Evolutionary conservation across 768 basidiomycete genomes (phyloP), one percentile per base, ranked within the genome.

Genomic region (Trichaptum fuscoviolaceum): DNA sequence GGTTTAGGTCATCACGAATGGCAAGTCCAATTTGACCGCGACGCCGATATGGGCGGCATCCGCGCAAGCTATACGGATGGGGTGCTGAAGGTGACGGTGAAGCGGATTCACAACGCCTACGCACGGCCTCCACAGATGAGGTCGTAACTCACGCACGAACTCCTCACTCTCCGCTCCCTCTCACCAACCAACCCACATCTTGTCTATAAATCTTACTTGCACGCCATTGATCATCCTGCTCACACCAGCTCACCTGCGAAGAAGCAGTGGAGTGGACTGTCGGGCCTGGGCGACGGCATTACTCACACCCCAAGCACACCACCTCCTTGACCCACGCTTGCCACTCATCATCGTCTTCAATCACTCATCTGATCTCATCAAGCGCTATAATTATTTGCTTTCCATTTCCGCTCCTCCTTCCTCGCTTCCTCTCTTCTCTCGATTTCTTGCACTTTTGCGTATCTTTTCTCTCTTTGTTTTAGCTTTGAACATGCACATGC

Each of bases 1-100:
- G n/a, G 8, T 65, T 64, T 60, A 73, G 72, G 72, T 67, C 72
- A 73, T 65, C 64, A 72, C 62, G 72, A 73, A 64, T 73, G 72
- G 72, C 68, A 72, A 52, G 70, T 73, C 18, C 71, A 68, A 34
- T 70, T 73, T 35, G 72, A 69, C 59, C 66, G 70, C 12, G 72
- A 73, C 52, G 70, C 70, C 24, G 72, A 72, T 64, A 73, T 73
- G 72, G 65, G 63, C 15, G 66, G 63, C 57, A 66, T 72, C 25
- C 69, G 64, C 18, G 72, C 72, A 42, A 66, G 64, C 34, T 72
- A 72, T 64, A 67, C 67, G 42, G 64, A 67, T 23, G 72, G 72
- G n/a, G 42, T 72, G 5, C 66, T 73, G 18, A 67, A 66, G 35
- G 70, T 73, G 58, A 72, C 72, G 18, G 72, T 73, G 26, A 64